Evolutionary conservation across 2,329 filamentous ascomycete species (phyloP).

Genomic region (Penicillium sp.): DNA sequence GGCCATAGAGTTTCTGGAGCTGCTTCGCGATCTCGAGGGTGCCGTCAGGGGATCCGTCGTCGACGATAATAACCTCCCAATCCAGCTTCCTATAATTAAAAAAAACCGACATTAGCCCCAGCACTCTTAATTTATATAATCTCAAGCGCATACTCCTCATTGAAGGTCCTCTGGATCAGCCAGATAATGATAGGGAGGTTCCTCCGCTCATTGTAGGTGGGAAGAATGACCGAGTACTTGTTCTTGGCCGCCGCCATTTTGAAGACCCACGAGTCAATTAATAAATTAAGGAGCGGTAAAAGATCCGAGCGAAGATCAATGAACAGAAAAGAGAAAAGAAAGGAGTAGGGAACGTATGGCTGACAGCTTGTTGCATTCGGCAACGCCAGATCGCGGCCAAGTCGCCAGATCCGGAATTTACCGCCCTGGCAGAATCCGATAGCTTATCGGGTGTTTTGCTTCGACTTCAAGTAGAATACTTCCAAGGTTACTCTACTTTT

Average conservation of each 20-base stretch:
- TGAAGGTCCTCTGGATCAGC: slow-evolving; percentile 90
- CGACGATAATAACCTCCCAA: slow-evolving; percentile 97
- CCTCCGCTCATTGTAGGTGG: slow-evolving; percentile 96
- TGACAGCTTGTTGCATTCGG: slow-evolving; percentile 26
- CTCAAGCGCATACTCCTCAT: slow-evolving; percentile 65
- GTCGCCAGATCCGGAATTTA: slow-evolving; percentile 30
- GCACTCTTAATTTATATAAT: neutral
- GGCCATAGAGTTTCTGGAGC: slow-evolving; percentile 78
- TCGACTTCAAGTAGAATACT: neutral
- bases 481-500: neutral
- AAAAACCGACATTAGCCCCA: neutral
- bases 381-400: slow-evolving; percentile 27
- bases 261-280: slow-evolving; percentile 12
- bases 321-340: slow-evolving; percentile 13
- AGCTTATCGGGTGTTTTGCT: slow-evolving; percentile 25
- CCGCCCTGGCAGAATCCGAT: slow-evolving; percentile 33
- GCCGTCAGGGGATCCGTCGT: slow-evolving; percentile 95
- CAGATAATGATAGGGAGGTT: slow-evolving; percentile 96
- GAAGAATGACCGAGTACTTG: slow-evolving; percentile 96
- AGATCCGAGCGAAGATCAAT: slow-evolving; percentile 8
- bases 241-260: slow-evolving; percentile 48
- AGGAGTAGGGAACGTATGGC: slow-evolving; percentile 28
- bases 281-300: slow-evolving; percentile 12
- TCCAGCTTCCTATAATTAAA: slow-evolving; percentile 70
- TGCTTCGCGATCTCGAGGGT: slow-evolving; percentile 89